Evolutionary conservation across 306 rosid species (phyloP), one percentile per base, ranked within the genome.

Genomic region (Begonia fuchsioides): DNA sequence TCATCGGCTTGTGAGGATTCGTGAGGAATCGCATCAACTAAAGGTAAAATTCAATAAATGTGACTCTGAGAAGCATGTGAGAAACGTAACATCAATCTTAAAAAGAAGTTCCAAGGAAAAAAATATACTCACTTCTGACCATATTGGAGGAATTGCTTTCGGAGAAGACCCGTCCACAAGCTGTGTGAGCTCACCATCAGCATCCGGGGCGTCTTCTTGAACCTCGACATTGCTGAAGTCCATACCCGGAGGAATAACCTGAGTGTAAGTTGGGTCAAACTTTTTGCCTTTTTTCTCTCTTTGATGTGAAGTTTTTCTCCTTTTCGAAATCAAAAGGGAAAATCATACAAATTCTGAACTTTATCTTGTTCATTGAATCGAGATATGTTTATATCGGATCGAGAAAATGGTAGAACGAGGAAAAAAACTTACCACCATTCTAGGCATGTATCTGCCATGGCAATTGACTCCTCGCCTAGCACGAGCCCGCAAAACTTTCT

Each of bases 211-310:
- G 51, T 82, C 94, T 68, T 86, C 93, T 48, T 71, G 86, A 44
- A 49, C 75, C 74, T 67, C 68, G 18, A 86, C 96, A 66, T 55
- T 82, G 82, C 94, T 79, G 52, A 86, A 82, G 66, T 86, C 96
- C 94, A 86, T 86, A 45, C 94, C 96, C 7, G 96, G 96, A 10
- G 96, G 76, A 60, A 86, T 86, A 62, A 86, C 96, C 96, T 86
- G 54, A 1, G 45, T 6, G 1, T 41, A 11, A 41, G 12, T 10
- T 41, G 45, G 35, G 7, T 26, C 35, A 26, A 26, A 26, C 35
- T 26, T 26, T 8, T 26, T 20, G 5, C 32, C 32, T 20, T 20
- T 20, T 20, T 2, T 26, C 35, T 26, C 35, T 26, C 7, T 26
- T 26, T 2, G 35, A 26, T 26, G 7, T 26, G 7, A 26, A 26